A percentile compares a stretch with the other conserved stretches of the same genome.
These are phyloP conservation scores for Trichoderma reesei DNA, from an alignment of 495 filamentous ascomycete species.

Conservation along the genomic window DNA sequence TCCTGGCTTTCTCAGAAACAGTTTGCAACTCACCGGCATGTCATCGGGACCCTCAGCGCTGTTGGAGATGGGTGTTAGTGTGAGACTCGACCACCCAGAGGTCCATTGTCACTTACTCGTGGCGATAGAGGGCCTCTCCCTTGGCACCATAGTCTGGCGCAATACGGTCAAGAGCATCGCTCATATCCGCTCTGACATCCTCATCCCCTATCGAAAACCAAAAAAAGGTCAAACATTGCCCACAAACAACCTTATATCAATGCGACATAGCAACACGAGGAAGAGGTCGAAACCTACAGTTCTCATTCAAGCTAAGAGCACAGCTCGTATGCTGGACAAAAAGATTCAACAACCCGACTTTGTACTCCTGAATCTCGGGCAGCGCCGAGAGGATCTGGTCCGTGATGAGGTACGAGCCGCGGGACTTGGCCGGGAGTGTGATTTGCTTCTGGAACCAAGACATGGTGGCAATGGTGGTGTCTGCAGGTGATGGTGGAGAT, in stretches of 20 bases:
- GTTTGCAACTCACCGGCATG: slow-evolving; percentile 54
- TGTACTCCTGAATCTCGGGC: slow-evolving; percentile 69
- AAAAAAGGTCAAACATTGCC: not conserved
- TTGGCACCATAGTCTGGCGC: slow-evolving; percentile 58
- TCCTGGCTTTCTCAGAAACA: not conserved
- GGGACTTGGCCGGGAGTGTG: slow-evolving; percentile 58
- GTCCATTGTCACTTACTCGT: slow-evolving; percentile 32
- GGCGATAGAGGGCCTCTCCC: slow-evolving; percentile 70
- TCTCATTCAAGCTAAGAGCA: slow-evolving; percentile 84
- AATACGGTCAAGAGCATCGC: slow-evolving; percentile 82
- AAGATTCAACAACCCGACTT: slow-evolving; percentile 75
- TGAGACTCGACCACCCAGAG: not conserved
- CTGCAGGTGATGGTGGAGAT: slow-evolving; percentile 11
- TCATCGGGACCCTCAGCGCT: slow-evolving; percentile 78
- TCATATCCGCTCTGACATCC: slow-evolving; percentile 69
- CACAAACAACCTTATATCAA: not conserved
- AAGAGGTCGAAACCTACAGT: slow-evolving; percentile 64
- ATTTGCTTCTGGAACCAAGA: slow-evolving; percentile 75
- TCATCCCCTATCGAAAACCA: slow-evolving; percentile 13
- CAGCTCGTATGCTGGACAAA: slow-evolving; percentile 89
- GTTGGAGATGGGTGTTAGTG: not conserved
- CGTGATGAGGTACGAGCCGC: slow-evolving; percentile 88
- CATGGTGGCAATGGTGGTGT: slow-evolving; percentile 30
- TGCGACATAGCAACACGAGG: not conserved
- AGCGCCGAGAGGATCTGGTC: slow-evolving; percentile 54